These are phyloP conservation scores for Crithidia fasciculata DNA, from an alignment of 208 protist species.

Conservation along the genomic window DNA sequence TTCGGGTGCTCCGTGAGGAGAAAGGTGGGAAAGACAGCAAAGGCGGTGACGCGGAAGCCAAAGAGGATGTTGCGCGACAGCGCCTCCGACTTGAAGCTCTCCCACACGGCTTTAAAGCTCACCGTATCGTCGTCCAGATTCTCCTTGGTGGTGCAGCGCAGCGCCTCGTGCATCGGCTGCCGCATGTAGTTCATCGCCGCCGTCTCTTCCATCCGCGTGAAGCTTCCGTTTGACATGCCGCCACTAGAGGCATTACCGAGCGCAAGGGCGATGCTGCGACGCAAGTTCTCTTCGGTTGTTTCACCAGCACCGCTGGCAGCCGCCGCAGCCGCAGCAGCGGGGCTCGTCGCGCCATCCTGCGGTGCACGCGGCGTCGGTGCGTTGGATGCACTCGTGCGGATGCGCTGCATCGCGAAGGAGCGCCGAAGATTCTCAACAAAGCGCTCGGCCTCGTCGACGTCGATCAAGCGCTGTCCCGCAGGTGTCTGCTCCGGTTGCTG, in stretches of 20 bases:
- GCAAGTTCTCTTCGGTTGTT: not conserved
- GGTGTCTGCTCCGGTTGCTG: too few relatives aligned
- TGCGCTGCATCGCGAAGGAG: slow-evolving; percentile 24
- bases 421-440: slow-evolving; percentile 28
- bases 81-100: slow-evolving; percentile 38
- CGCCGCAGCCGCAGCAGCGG: not conserved
- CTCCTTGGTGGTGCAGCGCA: slow-evolving; percentile 6
- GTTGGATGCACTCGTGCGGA: not conserved
- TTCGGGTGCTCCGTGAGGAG: slow-evolving; percentile 38
- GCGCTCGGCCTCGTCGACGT: slow-evolving; percentile 18
- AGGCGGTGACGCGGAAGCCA: slow-evolving; percentile 47
- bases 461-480: not conserved
- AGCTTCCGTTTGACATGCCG: not conserved
- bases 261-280: not conserved
- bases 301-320: not conserved
- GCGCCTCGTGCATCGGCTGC: slow-evolving; percentile 29
- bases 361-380: not conserved
- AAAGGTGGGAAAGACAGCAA: slow-evolving; percentile 51
- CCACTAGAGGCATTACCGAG: not conserved
- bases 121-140: slow-evolving; percentile 49
- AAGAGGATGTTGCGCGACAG: slow-evolving; percentile 43
- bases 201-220: slow-evolving; percentile 12
- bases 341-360: not conserved
- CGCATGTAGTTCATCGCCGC: slow-evolving; percentile 17
- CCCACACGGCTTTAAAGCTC: slow-evolving; percentile 38